Base-by-base conservation (phyloP, 495 filamentous ascomycete genomes). In the Antarctomyces pellizariae region DNA sequence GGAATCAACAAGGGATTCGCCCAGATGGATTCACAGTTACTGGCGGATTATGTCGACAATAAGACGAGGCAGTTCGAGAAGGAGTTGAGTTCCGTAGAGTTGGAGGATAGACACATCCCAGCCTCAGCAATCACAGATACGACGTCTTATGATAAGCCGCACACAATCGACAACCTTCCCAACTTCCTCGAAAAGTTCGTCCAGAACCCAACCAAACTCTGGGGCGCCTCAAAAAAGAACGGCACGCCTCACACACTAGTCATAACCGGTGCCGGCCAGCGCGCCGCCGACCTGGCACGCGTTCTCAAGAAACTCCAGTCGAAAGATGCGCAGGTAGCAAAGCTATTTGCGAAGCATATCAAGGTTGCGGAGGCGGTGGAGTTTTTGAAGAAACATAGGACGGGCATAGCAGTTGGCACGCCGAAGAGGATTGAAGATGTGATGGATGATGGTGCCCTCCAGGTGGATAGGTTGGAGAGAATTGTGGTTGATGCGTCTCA, bases 331-430 rank as follows among this genome's bases (percentile, higher is more conserved):
- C 54, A 57, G 23, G 68, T 95, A 2, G 79, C 75, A 13, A 97
- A 97, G 47, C 57, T 95, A 26, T 97, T 97, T 46, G 84, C 89
- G 5, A 97, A 97, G 44, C 86, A 97, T 36, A 91, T 97, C 53
- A 97, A 97, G 50, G 36, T 97, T 4, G 62, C 75, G 28, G 89
- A 93, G 35, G 74, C 79, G 10, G 67, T 83, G 29, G 61, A 74
- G 25, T 74, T 73, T 46, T 63, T 83, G 53, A 48, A 77, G 49
- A 50, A 62, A 47, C 44, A 35, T 31, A 71, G 74, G 26, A 73
- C 77, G 5, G 72, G 74, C 11, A 74, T 95, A 28, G 82, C 77
- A 1, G 76, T 91, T 11, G 86, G 86, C 4, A 97, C 86, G 2
- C 84, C 86, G 2, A 56, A 67, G 24, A 59, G 86, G 22, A 45